Evolutionary conservation across 352 stramenopile species (phyloP).

Genomic region (Phytophthora rubi): DNA sequence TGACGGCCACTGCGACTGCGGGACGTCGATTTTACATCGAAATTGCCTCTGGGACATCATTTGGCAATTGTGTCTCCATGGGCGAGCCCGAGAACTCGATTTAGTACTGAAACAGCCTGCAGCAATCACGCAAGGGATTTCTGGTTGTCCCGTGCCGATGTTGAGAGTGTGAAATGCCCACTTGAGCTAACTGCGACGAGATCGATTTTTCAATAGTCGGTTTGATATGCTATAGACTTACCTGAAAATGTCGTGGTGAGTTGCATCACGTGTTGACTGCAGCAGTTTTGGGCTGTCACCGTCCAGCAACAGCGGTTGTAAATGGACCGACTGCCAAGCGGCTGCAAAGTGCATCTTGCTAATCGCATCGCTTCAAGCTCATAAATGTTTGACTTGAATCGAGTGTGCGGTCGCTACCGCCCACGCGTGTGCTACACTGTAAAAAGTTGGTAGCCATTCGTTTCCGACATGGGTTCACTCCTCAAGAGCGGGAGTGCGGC

Average conservation of each 20-base stretch:
- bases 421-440: background rate
- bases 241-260: too few species aligned
- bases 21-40: background rate
- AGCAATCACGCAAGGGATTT: too few species aligned
- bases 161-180: too few species aligned
- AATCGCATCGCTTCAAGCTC: constrained; percentile 17
- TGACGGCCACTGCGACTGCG: background rate
- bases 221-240: too few species aligned
- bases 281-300: constrained; percentile 8
- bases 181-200: too few species aligned
- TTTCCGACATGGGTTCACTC: constrained; percentile 22
- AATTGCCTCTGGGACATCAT: background rate
- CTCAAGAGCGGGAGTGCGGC: background rate
- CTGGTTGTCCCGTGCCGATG: too few species aligned
- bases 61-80: background rate
- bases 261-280: too few species aligned
- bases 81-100: background rate
- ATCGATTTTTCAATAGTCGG: too few species aligned
- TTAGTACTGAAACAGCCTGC: background rate
- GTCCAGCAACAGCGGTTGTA: background rate
- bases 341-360: constrained; percentile 28
- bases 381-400: background rate
- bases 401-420: background rate
- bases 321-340: background rate
- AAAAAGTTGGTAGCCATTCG: constrained; percentile 22